Conservation (phyloP, 2,329 filamentous ascomycete genomes). For the Hypomyces perniciosus region DNA sequence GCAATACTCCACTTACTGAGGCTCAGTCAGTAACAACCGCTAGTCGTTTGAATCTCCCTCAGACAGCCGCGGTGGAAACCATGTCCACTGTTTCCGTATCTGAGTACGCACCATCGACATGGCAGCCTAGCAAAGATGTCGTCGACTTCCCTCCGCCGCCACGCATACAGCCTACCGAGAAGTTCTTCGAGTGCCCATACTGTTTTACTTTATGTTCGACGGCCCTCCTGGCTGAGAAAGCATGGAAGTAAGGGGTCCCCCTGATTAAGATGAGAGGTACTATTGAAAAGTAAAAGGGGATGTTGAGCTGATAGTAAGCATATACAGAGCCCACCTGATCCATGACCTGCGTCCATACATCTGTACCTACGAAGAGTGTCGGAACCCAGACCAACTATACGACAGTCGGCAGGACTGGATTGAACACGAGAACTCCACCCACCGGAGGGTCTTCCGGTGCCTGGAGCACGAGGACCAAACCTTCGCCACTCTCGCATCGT, state of each 20-base stretch:
- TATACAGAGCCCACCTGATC: slow-evolving; percentile 6
- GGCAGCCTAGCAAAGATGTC: slow-evolving; percentile 6
- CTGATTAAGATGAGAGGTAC: background rate
- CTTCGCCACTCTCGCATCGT: background rate
- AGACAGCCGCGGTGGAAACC: background rate
- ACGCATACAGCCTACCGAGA: background rate
- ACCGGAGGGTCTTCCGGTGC: background rate
- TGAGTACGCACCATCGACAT: slow-evolving; percentile 5
- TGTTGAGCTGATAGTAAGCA: background rate
- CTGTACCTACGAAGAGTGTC: slow-evolving; percentile 5
- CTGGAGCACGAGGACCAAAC: background rate
- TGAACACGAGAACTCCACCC: slow-evolving; percentile 1
- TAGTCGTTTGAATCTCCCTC: background rate
- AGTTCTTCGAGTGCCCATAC: slow-evolving; percentile 8
- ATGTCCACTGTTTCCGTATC: background rate
- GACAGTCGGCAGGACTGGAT: slow-evolving; percentile 7
- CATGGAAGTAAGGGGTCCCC: slow-evolving; percentile 3
- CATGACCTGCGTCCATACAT: slow-evolving; percentile 8
- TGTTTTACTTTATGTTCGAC: slow-evolving; percentile 7
- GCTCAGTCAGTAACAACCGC: background rate
- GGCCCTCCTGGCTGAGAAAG: slow-evolving; percentile 1
- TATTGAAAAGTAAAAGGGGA: background rate
- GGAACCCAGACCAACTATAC: slow-evolving; percentile 1
- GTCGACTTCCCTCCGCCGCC: slow-evolving; percentile 6
- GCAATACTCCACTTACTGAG: background rate